These are phyloP conservation scores for Trichoderma koningii DNA, from an alignment of 2,329 filamentous ascomycete species.

Conservation along the genomic window DNA sequence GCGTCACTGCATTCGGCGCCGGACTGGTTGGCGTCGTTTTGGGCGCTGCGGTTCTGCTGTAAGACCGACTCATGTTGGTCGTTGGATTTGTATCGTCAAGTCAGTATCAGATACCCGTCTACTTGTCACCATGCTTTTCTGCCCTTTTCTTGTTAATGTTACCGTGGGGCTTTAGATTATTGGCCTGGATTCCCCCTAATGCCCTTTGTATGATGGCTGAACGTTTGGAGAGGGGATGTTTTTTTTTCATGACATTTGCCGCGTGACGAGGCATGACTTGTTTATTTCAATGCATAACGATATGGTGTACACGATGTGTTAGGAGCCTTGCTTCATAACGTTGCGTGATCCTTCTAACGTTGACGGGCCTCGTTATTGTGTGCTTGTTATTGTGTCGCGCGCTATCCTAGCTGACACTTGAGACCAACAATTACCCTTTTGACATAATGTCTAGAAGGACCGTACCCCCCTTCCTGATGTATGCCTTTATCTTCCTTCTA, in stretches of 20 bases:
- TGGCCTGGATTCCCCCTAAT: conserved; percentile 13
- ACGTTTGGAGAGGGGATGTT: conserved; percentile 9
- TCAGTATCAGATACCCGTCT: conserved; percentile 22
- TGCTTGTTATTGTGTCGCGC: background rate
- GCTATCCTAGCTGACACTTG: background rate
- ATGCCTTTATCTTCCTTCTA: background rate
- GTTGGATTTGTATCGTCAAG: background rate
- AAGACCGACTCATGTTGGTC: background rate
- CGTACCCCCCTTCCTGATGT: too few relatives aligned
- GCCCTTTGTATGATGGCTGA: conserved; percentile 13
- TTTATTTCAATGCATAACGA: conserved; percentile 21
- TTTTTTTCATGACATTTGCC: conserved; percentile 16
- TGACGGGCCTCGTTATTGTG: background rate
- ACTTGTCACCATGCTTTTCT: background rate
- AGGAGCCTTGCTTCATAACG: background rate
- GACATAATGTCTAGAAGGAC: background rate
- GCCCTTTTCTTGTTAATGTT: conserved; percentile 1
- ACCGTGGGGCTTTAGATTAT: conserved; percentile 7
- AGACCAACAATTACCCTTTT: background rate
- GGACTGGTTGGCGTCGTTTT: conserved; percentile 28
- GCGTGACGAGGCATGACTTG: conserved; percentile 16
- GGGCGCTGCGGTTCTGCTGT: conserved; percentile 29
- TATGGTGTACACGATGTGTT: conserved; percentile 17
- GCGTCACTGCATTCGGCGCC: conserved; percentile 28
- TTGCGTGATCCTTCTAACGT: conserved; percentile 10